These are phyloP conservation scores for Phytophthora hybrid DNA, from an alignment of 352 stramenopile species.

Conservation along the genomic window DNA sequence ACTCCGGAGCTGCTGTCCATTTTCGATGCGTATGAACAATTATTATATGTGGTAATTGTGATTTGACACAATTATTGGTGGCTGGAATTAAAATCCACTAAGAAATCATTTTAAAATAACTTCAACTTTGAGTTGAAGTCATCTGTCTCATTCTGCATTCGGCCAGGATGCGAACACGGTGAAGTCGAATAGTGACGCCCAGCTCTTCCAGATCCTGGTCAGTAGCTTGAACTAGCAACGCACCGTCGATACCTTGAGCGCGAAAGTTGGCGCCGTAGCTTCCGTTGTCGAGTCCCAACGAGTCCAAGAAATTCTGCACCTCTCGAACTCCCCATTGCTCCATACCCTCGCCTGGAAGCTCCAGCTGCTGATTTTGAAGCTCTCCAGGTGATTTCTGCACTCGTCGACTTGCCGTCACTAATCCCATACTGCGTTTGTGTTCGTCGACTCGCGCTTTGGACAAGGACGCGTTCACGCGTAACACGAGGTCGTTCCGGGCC, in stretches of 20 bases:
- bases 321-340: slow-evolving; percentile 49
- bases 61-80: too few relatives aligned
- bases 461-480: slow-evolving; percentile 40
- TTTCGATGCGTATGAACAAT: too few relatives aligned
- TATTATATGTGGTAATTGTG: too few relatives aligned
- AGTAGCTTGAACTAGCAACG: slow-evolving; percentile 60
- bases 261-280: slow-evolving; percentile 56
- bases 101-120: too few relatives aligned
- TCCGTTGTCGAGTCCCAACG: slow-evolving; percentile 50
- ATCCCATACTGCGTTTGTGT: slow-evolving; percentile 4
- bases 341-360: slow-evolving; percentile 11
- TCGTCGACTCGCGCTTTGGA: slow-evolving; percentile 21
- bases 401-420: slow-evolving; percentile 8
- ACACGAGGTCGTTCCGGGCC: slow-evolving; percentile 61
- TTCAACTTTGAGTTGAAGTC: too few relatives aligned
- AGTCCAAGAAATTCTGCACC: slow-evolving; percentile 63
- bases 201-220: slow-evolving; percentile 74
- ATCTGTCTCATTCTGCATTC: slow-evolving; percentile 22
- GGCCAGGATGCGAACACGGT: slow-evolving; percentile 75
- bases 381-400: slow-evolving; percentile 11
- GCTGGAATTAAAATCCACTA: too few relatives aligned
- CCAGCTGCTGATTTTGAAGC: slow-evolving; percentile 12
- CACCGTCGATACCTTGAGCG: slow-evolving; percentile 69
- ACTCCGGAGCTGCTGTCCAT: slow-evolving; percentile 17
- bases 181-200: slow-evolving; percentile 68